Conservation (phyloP, 257 asterid genomes). For the Verbena officinalis region DNA sequence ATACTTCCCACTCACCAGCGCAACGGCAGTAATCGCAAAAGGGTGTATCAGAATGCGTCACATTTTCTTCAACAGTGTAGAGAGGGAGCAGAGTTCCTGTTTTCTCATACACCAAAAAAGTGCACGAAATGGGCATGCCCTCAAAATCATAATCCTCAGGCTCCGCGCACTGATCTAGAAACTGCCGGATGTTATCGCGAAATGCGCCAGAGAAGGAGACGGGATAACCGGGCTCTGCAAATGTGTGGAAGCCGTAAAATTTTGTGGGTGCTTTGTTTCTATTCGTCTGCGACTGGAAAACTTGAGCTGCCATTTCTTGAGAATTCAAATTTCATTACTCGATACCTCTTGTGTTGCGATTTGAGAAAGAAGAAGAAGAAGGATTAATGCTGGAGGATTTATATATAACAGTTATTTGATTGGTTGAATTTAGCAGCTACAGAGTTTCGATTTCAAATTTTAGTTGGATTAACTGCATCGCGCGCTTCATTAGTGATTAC, state of each 20-base stretch:
- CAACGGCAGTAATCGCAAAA: constrained; percentile 80
- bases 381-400: constrained; percentile 39
- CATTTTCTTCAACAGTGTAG: constrained; percentile 77
- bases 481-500: constrained; percentile 29
- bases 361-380: constrained; percentile 22
- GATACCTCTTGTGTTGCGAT: constrained; percentile 22
- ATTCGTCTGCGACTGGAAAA: constrained; percentile 30
- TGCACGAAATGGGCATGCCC: constrained; percentile 71
- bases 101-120: constrained; percentile 66
- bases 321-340: constrained; percentile 16
- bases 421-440: constrained; percentile 14
- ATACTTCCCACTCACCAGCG: constrained; percentile 49
- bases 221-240: constrained; percentile 68
- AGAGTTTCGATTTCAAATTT: constrained; percentile 28
- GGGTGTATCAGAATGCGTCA: constrained; percentile 47
- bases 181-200: constrained; percentile 64
- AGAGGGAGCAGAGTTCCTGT: constrained; percentile 69
- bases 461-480: constrained; percentile 35
- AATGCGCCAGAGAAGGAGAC: constrained; percentile 51
- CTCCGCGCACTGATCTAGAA: constrained; percentile 67
- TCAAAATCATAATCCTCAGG: constrained; percentile 53
- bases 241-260: constrained; percentile 60
- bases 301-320: constrained; percentile 34
- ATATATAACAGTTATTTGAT: constrained; percentile 37
- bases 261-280: constrained; percentile 41